Base-by-base conservation (phyloP, 306 rosid genomes). In the Cucurbita argyrosperma region DNA sequence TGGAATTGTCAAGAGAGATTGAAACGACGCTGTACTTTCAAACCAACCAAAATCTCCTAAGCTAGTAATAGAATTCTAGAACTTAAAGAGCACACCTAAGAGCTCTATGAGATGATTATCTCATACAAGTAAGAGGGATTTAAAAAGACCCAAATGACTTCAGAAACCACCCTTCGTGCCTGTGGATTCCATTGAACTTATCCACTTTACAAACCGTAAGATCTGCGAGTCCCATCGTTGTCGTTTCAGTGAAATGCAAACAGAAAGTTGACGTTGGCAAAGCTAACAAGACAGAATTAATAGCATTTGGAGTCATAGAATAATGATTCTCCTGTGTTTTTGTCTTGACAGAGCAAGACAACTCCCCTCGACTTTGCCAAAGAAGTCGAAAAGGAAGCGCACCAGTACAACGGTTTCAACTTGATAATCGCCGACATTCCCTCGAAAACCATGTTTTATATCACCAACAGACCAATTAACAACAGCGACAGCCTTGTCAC, bases 341-440 rank as follows among this genome's bases (percentile, higher is more conserved):
- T 23, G 55, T 61, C 54, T 42, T 67, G 60, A 67, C 88, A 90
- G 98, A 77, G 98, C 79, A 83, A 79, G 43, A 83, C 80, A 85
- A 84, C 61, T 67, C 88, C 94, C 4, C 10, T 59, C 50, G 97
- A 87, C 70, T 87, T 87, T 78, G 97, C 90, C 0, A 78, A 85
- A 64, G 83, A 88, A 64, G 60, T 93, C 50, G 65, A 75, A 74
- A 80, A 81, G 74, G 96, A 86, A 60, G 90, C 83, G 12, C 85
- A 86, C 74, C 82, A 77, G 57, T 90, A 83, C 75, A 90, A 90
- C 49, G 96, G 98, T 57, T 90, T 87, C 75, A 93, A 88, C 85
- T 87, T 90, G 79, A 72, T 93, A 8, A 68, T 90, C 35, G 83
- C 79, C 76, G 97, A 94, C 82, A 71, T 89, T 62, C 56, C 80